Conservation (phyloP, 805 yeast species). For the Lipomyces anomalus region DNA sequence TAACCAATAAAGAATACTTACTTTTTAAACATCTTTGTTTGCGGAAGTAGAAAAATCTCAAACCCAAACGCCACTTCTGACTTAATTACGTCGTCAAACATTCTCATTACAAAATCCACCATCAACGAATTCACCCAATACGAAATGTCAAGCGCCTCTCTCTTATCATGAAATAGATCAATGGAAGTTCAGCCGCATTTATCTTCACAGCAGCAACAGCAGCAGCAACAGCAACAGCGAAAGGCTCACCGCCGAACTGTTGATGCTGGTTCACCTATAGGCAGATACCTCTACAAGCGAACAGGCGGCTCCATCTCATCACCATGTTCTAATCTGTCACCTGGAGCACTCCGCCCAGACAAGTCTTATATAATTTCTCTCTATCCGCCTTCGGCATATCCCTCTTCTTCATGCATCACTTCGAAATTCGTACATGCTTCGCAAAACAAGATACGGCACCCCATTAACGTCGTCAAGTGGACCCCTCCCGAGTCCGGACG, state of each 20-base stretch:
- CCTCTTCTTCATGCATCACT: slow-evolving; percentile 56
- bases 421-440: slow-evolving; percentile 85
- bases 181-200: too few species aligned
- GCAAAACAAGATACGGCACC: slow-evolving; percentile 85
- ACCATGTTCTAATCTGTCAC: not conserved
- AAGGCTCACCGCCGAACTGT: not conserved
- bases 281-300: not conserved
- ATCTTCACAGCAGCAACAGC: too few species aligned
- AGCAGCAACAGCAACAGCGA: not conserved
- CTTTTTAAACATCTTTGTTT: slow-evolving; percentile 13
- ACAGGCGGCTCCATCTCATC: not conserved
- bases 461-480: slow-evolving; percentile 33
- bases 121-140: not conserved
- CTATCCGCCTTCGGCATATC: slow-evolving; percentile 56
- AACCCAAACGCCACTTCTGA: too few species aligned
- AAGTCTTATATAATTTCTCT: not conserved
- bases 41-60: not conserved
- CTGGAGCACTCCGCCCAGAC: not conserved
- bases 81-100: not conserved
- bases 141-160: too few species aligned
- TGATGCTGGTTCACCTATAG: not conserved
- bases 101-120: not conserved
- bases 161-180: too few species aligned
- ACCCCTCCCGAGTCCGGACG: slow-evolving; percentile 45
- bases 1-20: slow-evolving; percentile 1